These are phyloP conservation scores for Diaporthe sp. DNA, from an alignment of 2,329 filamentous ascomycete species.

Conservation along the genomic window DNA sequence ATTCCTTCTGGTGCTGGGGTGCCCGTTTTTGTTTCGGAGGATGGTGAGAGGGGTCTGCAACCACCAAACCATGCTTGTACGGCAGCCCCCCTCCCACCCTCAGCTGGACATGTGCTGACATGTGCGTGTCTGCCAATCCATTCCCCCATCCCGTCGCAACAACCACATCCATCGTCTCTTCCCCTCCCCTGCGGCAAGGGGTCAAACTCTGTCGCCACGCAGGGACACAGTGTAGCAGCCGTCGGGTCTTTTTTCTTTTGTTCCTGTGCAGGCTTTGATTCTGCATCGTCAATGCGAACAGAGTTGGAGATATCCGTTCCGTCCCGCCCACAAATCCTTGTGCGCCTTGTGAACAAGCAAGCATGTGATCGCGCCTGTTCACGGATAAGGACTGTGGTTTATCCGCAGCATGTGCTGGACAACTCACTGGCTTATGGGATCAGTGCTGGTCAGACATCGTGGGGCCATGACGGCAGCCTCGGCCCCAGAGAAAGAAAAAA, in stretches of 20 bases:
- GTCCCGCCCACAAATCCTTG: slow-evolving; percentile 4
- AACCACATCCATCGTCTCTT: slow-evolving; percentile 12
- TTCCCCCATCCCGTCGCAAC: slow-evolving; percentile 17
- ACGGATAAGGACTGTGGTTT: not conserved
- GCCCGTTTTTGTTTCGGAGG: slow-evolving; percentile 28
- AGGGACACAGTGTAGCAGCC: slow-evolving; percentile 22
- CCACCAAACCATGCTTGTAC: not conserved
- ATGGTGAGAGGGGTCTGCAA: not conserved
- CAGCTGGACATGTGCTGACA: slow-evolving; percentile 30
- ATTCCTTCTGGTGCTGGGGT: not conserved
- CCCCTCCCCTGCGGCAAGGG: slow-evolving; percentile 4
- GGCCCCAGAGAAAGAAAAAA: not conserved
- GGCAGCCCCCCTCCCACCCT: not conserved
- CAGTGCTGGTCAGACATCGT: slow-evolving; percentile 8
- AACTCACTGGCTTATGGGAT: not conserved
- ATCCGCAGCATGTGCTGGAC: not conserved
- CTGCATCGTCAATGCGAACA: slow-evolving; percentile 27
- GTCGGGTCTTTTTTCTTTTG: not conserved
- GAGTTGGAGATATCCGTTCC: slow-evolving; percentile 23
- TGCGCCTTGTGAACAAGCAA: not conserved
- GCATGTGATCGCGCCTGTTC: slow-evolving; percentile 23
- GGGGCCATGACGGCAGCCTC: slow-evolving; percentile 26
- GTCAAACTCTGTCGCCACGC: slow-evolving; percentile 7
- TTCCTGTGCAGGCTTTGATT: not conserved
- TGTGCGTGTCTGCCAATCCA: slow-evolving; percentile 31